Evolutionary conservation across 2,329 filamentous ascomycete genomes (phyloP).

Genomic region (Claviceps spartinae): DNA sequence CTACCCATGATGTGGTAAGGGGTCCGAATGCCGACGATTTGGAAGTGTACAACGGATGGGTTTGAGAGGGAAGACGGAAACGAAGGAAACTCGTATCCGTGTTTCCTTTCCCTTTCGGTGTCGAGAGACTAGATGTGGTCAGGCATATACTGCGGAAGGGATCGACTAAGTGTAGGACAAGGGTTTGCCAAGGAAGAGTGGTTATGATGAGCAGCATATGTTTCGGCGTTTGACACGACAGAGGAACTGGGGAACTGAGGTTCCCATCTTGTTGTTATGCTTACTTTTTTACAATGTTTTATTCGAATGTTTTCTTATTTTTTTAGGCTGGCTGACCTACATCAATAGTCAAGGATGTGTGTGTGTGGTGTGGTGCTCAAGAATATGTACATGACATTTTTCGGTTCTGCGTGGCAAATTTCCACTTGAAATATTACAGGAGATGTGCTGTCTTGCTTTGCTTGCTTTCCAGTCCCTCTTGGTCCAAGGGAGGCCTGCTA

Average conservation of each 20-base stretch:
- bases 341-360: neutral
- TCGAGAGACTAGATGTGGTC: neutral
- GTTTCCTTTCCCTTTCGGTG: neutral
- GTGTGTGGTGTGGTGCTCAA: neutral
- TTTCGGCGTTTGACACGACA: conserved; percentile 1
- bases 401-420: neutral
- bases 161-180: too few relatives aligned
- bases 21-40: neutral
- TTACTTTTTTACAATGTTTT: neutral
- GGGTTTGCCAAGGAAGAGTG: neutral
- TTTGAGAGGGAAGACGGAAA: neutral
- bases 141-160: too few relatives aligned
- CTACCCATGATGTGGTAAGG: conserved; percentile 8
- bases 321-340: neutral
- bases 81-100: too few relatives aligned
- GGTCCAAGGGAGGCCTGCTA: neutral
- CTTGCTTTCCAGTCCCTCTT: neutral
- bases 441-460: neutral
- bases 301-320: neutral
- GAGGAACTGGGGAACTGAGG: neutral
- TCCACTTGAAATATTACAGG: neutral
- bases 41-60: neutral
- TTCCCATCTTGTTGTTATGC: neutral
- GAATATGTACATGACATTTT: neutral
- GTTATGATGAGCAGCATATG: neutral